Evolutionary conservation across 2,329 filamentous ascomycete species (phyloP).

Genomic region (Cladosporium oxysporum): DNA sequence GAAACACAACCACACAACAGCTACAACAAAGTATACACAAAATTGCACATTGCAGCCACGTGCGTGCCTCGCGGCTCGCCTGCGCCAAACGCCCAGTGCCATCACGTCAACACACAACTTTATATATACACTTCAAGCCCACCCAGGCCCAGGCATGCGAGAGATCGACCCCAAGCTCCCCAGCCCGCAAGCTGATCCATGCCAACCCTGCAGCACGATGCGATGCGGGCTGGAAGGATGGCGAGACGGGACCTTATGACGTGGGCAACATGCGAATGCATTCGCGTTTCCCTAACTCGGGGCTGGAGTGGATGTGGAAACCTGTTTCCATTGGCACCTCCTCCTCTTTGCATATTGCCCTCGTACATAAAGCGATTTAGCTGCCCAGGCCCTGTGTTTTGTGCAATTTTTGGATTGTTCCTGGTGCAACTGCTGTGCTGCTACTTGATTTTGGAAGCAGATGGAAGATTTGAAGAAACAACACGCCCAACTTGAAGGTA

Average conservation of each 20-base stretch:
- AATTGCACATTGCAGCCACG: not conserved
- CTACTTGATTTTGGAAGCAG: constrained; percentile 13
- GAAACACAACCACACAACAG: not conserved
- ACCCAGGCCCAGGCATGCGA: not conserved
- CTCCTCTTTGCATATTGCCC: not conserved
- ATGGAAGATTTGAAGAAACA: constrained; percentile 45
- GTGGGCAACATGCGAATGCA: not conserved
- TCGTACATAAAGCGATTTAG: not conserved
- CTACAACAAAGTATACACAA: not conserved
- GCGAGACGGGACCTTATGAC: constrained; percentile 1
- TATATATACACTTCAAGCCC: not conserved
- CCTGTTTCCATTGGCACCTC: constrained; percentile 7
- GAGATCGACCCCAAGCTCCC: not conserved
- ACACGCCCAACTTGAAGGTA: constrained; percentile 45
- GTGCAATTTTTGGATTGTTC: constrained; percentile 6
- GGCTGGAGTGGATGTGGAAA: constrained; percentile 6
- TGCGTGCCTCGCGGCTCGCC: not conserved
- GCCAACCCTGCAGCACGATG: not conserved
- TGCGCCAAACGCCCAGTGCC: not conserved
- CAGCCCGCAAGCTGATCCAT: constrained; percentile 5
- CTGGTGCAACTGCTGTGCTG: constrained; percentile 4
- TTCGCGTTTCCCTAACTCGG: constrained; percentile 6
- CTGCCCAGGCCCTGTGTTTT: not conserved
- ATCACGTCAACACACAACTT: not conserved
- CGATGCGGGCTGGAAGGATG: not conserved